Conservation (phyloP, 1,139 yeast genomes). For the Diutina mesorugosa region DNA sequence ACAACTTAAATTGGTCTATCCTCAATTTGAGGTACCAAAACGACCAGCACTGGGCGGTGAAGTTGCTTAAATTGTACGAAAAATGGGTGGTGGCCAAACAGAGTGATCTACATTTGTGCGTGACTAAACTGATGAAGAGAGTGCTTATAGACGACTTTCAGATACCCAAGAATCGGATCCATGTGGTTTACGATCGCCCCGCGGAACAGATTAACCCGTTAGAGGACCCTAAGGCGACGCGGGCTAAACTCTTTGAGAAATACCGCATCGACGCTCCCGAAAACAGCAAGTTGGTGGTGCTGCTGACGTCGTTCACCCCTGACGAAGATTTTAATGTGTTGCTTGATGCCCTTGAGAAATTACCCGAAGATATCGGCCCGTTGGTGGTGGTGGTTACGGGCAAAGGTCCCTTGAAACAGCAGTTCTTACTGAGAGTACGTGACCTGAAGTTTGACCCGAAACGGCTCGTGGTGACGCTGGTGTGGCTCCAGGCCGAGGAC, state of each 20-base stretch:
- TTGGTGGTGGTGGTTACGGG: conserved; percentile 75
- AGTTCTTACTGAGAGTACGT: conserved; percentile 34
- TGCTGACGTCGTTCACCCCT: conserved; percentile 90
- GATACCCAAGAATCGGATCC: conserved; percentile 19
- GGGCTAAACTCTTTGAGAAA: conserved; percentile 20
- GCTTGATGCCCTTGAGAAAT: conserved; percentile 50
- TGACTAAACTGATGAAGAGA: conserved; percentile 60
- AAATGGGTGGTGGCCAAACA: conserved; percentile 36
- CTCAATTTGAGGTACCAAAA: conserved; percentile 51
- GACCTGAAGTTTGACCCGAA: conserved; percentile 24
- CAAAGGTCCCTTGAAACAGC: conserved; percentile 68
- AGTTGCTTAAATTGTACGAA: conserved; percentile 46
- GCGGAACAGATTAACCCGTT: conserved; percentile 53
- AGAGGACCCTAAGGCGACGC: conserved; percentile 6
- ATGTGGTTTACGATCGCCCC: conserved; percentile 63
- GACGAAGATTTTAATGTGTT: conserved; percentile 79
- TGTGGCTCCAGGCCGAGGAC: conserved; percentile 71
- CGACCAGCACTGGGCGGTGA: conserved; percentile 49
- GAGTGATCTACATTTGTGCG: conserved; percentile 67
- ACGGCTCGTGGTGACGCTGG: conserved; percentile 43
- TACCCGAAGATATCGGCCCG: conserved; percentile 28
- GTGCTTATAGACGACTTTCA: conserved; percentile 46
- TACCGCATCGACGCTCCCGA: conserved; percentile 12
- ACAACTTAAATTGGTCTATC: conserved; percentile 81
- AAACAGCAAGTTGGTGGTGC: conserved; percentile 52